Conservation (phyloP, 495 filamentous ascomycete genomes). For the Penicillium lagena region DNA sequence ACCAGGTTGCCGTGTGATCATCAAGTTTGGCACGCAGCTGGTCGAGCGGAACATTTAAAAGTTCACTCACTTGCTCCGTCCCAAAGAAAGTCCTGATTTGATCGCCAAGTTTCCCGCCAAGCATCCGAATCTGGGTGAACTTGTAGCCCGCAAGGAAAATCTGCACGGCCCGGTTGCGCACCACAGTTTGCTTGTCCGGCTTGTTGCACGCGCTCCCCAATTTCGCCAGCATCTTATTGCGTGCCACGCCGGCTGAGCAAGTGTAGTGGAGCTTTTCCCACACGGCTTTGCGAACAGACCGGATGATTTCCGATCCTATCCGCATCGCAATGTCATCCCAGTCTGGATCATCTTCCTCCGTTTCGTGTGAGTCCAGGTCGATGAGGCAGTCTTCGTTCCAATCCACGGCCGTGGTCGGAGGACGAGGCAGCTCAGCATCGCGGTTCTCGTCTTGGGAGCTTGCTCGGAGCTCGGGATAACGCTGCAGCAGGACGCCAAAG, state of each 20-base stretch:
- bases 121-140: slow-evolving; percentile 92
- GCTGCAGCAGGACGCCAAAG: slow-evolving; percentile 64
- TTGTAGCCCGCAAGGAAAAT: slow-evolving; percentile 81
- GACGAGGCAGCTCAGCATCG: slow-evolving; percentile 63
- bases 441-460: slow-evolving; percentile 65
- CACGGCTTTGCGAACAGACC: slow-evolving; percentile 62
- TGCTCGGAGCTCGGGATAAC: slow-evolving; percentile 67
- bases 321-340: slow-evolving; percentile 93
- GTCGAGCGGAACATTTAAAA: slow-evolving; percentile 66
- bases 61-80: slow-evolving; percentile 72
- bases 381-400: slow-evolving; percentile 76
- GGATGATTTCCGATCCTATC: slow-evolving; percentile 81
- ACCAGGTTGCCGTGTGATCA: slow-evolving; percentile 82
- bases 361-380: slow-evolving; percentile 64
- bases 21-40: slow-evolving; percentile 75
- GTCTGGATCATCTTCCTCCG: slow-evolving; percentile 76
- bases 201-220: slow-evolving; percentile 86
- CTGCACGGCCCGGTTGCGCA: slow-evolving; percentile 75
- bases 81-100: slow-evolving; percentile 69
- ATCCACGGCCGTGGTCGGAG: slow-evolving; percentile 67
- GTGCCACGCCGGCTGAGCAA: slow-evolving; percentile 80
- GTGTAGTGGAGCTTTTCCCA: slow-evolving; percentile 72
- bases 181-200: slow-evolving; percentile 86
- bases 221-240: slow-evolving; percentile 94
- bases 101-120: slow-evolving; percentile 94